A percentile compares a stretch with the other conserved stretches of the same genome.
phyloP scores from a whole-genome alignment of 495 filamentous ascomycete species.

The Penicillium angulare region DNA sequence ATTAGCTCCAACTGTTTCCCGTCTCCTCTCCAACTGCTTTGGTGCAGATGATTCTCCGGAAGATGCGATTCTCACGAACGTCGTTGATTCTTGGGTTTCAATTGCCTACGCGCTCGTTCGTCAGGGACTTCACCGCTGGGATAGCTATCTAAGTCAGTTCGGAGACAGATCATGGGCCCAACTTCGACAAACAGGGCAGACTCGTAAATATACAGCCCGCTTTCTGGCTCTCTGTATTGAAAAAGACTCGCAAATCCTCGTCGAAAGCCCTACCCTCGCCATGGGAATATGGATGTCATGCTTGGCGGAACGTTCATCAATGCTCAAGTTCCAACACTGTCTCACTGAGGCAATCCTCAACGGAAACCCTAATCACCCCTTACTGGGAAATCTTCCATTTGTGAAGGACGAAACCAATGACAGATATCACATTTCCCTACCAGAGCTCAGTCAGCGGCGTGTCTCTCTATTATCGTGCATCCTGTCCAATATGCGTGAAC shows the following conservation, averaged over 20 bases:
- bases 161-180: conserved; percentile 58
- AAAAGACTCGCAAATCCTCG: conserved; percentile 38
- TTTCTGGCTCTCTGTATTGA: conserved; percentile 60
- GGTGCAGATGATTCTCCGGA: conserved; percentile 60
- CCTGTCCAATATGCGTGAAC: conserved; percentile 63
- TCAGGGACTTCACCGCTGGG: conserved; percentile 50
- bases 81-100: conserved; percentile 58
- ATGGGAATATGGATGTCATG: conserved; percentile 58
- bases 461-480: conserved; percentile 60
- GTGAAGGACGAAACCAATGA: conserved; percentile 35
- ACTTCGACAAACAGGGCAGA: conserved; percentile 63
- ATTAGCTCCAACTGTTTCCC: conserved; percentile 52
- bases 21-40: conserved; percentile 66
- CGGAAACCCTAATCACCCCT: conserved; percentile 37
- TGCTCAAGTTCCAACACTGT: conserved; percentile 67
- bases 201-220: conserved; percentile 58
- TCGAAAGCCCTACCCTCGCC: conserved; percentile 49
- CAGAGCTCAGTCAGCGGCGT: conserved; percentile 57
- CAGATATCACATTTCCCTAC: conserved; percentile 47
- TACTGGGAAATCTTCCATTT: conserved; percentile 65
- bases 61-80: conserved; percentile 55
- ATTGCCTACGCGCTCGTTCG: conserved; percentile 53
- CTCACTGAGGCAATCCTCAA: conserved; percentile 59
- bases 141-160: conserved; percentile 56
- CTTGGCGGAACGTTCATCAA: conserved; percentile 63